Evolutionary conservation across 768 basidiomycete species (phyloP), one percentile per base, ranked within the genome.

Genomic region (Atractiella rhizophila): DNA sequence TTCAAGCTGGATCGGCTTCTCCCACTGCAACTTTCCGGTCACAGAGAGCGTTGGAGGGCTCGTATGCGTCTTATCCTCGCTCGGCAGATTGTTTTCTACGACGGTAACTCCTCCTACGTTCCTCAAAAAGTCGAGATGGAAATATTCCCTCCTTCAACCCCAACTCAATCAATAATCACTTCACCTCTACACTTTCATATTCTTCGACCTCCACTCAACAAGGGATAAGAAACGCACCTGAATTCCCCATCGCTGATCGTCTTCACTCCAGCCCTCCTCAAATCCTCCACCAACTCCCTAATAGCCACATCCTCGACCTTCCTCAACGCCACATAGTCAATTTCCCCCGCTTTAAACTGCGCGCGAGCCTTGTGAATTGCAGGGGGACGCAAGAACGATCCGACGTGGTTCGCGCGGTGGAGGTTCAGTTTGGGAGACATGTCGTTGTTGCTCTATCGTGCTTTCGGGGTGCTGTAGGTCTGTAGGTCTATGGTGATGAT

Each of bases 341-440:
- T 37, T n/a, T 38, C 27, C 16, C 52, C 53, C 18, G 33, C 27
- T n/a, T 39, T 19, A 45, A 37, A 33, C 9, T 40, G 24, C 5
- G 30, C 30, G 26, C 53, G 47, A 15, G 52, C 52, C 15, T 42
- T 23, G 34, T 49, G 50, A 23, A 54, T 34, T 19, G 39, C 42
- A 13, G 39, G 25, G n/a, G 51, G 51, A 23, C 53, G 49, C 26
- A 54, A 48, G 46, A 52, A 52, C 21, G 48, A 50, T 16, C 53
- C 53, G 41, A 54, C 51, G 23, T 44, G 43, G 28, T 27, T 23
- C 19, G 15, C 9, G 19, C 43, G 43, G 39, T 21, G 28, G 36
- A 43, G 30, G 20, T 11, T 38, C 37, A 24, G 23, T 11, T 20
- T 23, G 16, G 34, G 23, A 35, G 34, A 35, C 9, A 21, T 12